Evolutionary conservation across 768 basidiomycete species (phyloP), one percentile per base, ranked within the genome.

Genomic region (Chalciporus sphaerocephalus): DNA sequence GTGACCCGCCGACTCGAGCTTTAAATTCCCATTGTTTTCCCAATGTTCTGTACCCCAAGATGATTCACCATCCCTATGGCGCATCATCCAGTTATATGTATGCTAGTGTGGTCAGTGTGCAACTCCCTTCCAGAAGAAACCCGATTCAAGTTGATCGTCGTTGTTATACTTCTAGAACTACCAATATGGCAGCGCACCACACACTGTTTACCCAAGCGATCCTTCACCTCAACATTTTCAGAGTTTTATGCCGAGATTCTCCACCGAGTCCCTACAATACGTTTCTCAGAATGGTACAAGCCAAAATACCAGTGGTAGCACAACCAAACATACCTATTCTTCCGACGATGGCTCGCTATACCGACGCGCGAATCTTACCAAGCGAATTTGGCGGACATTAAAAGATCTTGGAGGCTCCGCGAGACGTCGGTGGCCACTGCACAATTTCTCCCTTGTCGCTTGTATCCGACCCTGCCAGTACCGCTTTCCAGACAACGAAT

Each of bases 211-310:
- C 20, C 25, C 44, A 3, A 34, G 27, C 16, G 27, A 38, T 17
- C 41, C 55, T 10, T 35, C 36, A 4, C 53, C 56, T 15, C 61
- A 65, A 20, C 46, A 20, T 20, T 44, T 60, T 44, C 52, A 58
- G 18, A 63, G 62, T 24, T 63, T 63, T 15, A 10, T 65, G 3
- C 62, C 62, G 62, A 64, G 61, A 46, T 48, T 64, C 46, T 64
- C 62, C 20, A 40, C 38, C 17, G 64, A 64, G 8, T 54, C 64
- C 4, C 13, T 51, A 3, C 41, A 46, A 6, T 50, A 24, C 25
- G 16, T 28, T 11, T 46, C 56, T 18, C 58, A 57, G 11, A 46
- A 40, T 18, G 35, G 36, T 6, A 17, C 15, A 18, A 54, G 38
- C 5, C 52, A 56, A 24, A 22, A 44, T 33, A 40, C 49, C 16